Conservation (phyloP, 176 grass and related monocot genomes). For the Luzula sylvatica region DNA sequence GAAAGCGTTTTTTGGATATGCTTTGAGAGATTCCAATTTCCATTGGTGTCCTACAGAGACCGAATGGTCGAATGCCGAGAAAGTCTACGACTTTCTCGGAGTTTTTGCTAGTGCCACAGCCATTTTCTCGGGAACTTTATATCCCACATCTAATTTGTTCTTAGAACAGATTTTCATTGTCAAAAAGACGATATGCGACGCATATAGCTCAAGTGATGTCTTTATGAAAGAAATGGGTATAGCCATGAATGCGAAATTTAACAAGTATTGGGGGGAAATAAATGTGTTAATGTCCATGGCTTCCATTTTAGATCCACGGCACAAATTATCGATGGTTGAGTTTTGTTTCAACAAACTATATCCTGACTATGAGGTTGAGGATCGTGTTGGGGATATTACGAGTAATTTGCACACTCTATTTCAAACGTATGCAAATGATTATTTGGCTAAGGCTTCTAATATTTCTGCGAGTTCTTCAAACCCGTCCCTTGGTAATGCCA, state of each 20-base stretch:
- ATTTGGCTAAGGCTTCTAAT: no score
- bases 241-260: background rate
- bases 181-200: conserved; percentile 1
- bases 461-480: no score
- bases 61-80: no score
- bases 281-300: no score
- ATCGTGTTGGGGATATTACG: background rate
- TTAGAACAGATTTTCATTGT: background rate
- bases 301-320: background rate
- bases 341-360: background rate
- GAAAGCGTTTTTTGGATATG: background rate
- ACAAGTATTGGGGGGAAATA: background rate
- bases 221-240: background rate
- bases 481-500: no score
- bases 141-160: background rate
- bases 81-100: no score
- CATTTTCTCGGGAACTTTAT: background rate
- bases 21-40: no score
- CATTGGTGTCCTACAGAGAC: no score
- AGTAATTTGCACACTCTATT: background rate
- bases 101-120: no score
- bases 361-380: background rate
- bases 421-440: background rate
- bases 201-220: background rate
- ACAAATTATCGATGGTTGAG: background rate